Base-by-base conservation (phyloP, 2,329 filamentous ascomycete genomes). In the Ascochyta lentis region DNA sequence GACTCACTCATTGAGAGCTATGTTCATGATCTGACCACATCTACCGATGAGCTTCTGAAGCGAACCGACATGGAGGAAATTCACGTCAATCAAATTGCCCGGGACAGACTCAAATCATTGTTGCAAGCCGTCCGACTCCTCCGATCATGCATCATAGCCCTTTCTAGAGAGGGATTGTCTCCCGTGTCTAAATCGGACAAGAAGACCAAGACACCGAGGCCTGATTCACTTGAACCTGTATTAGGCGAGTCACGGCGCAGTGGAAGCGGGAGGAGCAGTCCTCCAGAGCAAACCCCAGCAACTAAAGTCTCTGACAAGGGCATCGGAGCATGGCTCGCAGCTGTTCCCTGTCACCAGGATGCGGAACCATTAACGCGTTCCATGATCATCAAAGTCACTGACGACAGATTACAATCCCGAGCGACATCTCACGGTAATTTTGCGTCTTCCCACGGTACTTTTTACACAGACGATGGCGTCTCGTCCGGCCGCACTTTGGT, bases 301-400 rank as follows among this genome's bases (percentile, higher is more conserved):
- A 51, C 38, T n/a, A 56, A 56, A 22, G 35, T 40, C 6, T 57
- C 54, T 15, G 46, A 58, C 23, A 63, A 63, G 38, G 63, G 66
- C 7, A 71, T 72, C 16, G 67, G 68, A 2, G 68, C 64, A 12
- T 72, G 69, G 69, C 66, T 72, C 23, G 67, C 68, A 10, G 64
- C 68, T 38, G 64, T 72, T 10, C 64, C 67, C 7, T 62, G 54
- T n/a, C 66, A 60, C 38, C 59, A 62, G 44, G 60, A 67, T 19
- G 59, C 54, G 6, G 56, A 59, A 16, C 52, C 65, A 9, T 35
- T 67, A 1, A 63, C 59, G 5, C 64, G 64, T 40, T 65, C 63
- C 2, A 58, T 59, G 47, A 56, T 63, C 15, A 55, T 63, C n/a
- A 56, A 47, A 38, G 56, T 61, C 29, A 52, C 49, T 2, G 48